Evolutionary conservation across 768 basidiomycete genomes (phyloP), one percentile per base, ranked within the genome.

Genomic region (Lactifluus piperatus): DNA sequence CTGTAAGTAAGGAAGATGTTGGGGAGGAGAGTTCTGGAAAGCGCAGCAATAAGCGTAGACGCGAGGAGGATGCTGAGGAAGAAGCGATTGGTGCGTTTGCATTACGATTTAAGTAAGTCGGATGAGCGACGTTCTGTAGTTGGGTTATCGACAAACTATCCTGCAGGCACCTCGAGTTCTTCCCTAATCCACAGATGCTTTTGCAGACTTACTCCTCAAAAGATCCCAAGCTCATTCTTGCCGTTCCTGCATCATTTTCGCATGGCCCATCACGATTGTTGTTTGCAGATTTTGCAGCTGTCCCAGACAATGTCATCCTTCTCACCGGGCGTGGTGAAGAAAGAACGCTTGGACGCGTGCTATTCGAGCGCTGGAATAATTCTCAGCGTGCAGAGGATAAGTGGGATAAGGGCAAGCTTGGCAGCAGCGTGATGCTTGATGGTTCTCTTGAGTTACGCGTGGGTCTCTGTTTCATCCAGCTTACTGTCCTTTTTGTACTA

Each of bases 331-430:
- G 85, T 32, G 80, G 86, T 36, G 88, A 93, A 65, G 84, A 88
- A 51, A 86, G 87, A 8, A 92, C 91, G 0, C 78, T 98, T 10
- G 82, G 84, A 9, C 79, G 87, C 10, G 74, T 82, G 9, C 74
- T 99, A 20, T 97, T 93, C 64, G 81, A 93, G 49, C 80, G 77
- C 62, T 99, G 97, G 97, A 88, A 95, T 66, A 73, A 75, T 50
- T 76, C 81, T 2, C 97, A 98, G 73, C 76, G 84, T n/a, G 76
- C 80, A 0, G 85, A 86, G 36, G 83, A 86, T 39, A 88, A 84
- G 66, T 97, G 92, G 85, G 93, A 95, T 62, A 81, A 84, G 65
- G 95, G 94, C 5, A 87, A 81, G 65, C 89, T 97, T 32, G 97
- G 97, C 1, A 82, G 79, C 56, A 90, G 88, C 64, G 74, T 94